Evolutionary conservation across 2,329 filamentous ascomycete species (phyloP), one percentile per base, ranked within the genome.

Genomic region (Ophiostoma tasmaniense): DNA sequence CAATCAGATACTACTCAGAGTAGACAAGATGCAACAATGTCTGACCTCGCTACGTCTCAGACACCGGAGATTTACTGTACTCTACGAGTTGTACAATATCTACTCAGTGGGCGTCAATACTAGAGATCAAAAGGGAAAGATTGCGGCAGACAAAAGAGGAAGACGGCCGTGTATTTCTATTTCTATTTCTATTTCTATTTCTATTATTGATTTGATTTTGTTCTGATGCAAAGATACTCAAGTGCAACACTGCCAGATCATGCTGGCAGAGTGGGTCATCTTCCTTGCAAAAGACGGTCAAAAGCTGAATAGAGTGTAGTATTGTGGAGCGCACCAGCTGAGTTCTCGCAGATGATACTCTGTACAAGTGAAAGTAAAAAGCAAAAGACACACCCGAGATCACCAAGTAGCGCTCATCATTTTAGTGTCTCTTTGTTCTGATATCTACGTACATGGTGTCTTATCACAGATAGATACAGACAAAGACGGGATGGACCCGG

Each of bases 31-130:
- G n/a, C 25, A 22, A 14, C 14, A 14, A 5, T 61, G 55, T 61
- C 55, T 61, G 55, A 30, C 55, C 13, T 61, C 55, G 55, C 55
- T 61, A 61, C 55, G 55, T 61, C 55, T 61, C 55, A 61, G 55
- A 61, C 55, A 61, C 55, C 52, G 55, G 55, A 61, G 13, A 61
- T 61, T 61, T 61, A 61, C 55, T 30, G 25, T 59, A 17, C 55
- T 55, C 50, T 25, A 55, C n/a, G n/a, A n/a, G n/a, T 22, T 55
- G n/a, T 20, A 45, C 3, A 25, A 11, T 22, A 25, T 25, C 11
- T 30, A 59, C 25, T 28, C 25, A 59, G 1, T 28, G 30, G 25
- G 22, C 8, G 17, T 52, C 6, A 25, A n/a, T 45, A 45, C 13
- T 1, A 45, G 4, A 45, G 7, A n/a, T 45, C 42, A 45, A 45